A percentile compares a stretch with the other conserved stretches of the same genome.
These are phyloP conservation scores for Pyrenophora tritici-repentis DNA, from an alignment of 2,329 filamentous ascomycete genomes.

Conservation along the genomic window DNA sequence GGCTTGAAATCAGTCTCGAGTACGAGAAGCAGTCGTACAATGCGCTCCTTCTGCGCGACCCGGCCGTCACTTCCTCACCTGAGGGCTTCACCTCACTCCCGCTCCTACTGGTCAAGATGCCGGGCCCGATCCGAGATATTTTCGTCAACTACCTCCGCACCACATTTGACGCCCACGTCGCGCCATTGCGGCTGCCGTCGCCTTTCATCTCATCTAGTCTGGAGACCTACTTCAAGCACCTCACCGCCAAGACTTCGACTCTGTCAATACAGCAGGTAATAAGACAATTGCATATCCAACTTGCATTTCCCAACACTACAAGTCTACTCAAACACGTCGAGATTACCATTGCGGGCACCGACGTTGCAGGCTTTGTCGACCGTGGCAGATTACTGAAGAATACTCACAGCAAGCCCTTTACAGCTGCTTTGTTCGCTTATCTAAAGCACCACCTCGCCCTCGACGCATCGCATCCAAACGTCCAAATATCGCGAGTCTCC, in stretches of 20 bases:
- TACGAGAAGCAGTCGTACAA: constrained; percentile 58
- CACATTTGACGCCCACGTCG: constrained; percentile 57
- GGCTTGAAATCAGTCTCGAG: constrained; percentile 55
- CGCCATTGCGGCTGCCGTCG: constrained; percentile 51
- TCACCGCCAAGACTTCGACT: constrained; percentile 50
- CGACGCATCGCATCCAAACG: constrained; percentile 46
- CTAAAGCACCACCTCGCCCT: constrained; percentile 50
- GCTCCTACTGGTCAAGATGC: constrained; percentile 57
- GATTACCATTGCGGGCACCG: constrained; percentile 49
- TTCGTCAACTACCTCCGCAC: constrained; percentile 56
- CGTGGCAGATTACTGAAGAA: constrained; percentile 31
- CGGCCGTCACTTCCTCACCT: constrained; percentile 35
- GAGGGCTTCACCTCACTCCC: constrained; percentile 55
- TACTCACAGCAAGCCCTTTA: constrained; percentile 42
- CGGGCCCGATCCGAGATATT: constrained; percentile 54
- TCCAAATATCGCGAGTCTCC: constrained; percentile 49
- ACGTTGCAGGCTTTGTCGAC: constrained; percentile 45
- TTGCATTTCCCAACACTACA: constrained; percentile 39
- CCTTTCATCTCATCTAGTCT: constrained; percentile 52
- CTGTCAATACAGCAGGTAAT: constrained; percentile 40
- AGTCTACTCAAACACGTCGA: constrained; percentile 50
- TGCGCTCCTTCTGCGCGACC: constrained; percentile 55
- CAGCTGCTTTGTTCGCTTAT: constrained; percentile 47
- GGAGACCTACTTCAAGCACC: constrained; percentile 63
- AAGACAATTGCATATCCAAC: constrained; percentile 43